These are phyloP conservation scores for Fusarium cyanostomum DNA, from an alignment of 2,329 filamentous ascomycete species.

Conservation along the genomic window DNA sequence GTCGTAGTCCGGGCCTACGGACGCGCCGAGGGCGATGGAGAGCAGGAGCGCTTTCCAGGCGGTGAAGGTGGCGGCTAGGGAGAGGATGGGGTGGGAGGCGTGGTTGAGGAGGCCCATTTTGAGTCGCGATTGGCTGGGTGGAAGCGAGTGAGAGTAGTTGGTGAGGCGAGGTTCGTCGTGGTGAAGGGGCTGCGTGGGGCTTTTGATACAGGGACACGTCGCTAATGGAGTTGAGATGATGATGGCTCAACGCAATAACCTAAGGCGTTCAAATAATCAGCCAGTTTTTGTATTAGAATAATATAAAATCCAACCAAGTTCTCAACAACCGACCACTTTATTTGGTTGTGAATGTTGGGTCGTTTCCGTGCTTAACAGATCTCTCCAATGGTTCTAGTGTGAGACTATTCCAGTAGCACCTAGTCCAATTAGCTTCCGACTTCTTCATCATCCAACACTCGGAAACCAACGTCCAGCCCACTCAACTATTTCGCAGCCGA, in stretches of 20 bases:
- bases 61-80: conserved; percentile 56
- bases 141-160: conserved; percentile 6
- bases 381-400: no score
- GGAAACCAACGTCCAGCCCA: no score
- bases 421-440: no score
- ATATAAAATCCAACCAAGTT: no score
- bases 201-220: conserved; percentile 25
- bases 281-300: no score
- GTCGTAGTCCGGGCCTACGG: conserved; percentile 74
- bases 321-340: no score
- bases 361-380: no score
- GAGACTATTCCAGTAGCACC: no score
- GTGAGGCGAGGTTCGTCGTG: conserved; percentile 12
- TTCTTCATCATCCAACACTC: no score
- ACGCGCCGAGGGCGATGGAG: conserved; percentile 62
- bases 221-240: background rate
- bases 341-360: no score
- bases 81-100: conserved; percentile 33
- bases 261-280: background rate
- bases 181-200: conserved; percentile 21
- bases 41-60: conserved; percentile 75
- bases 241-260: background rate
- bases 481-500: no score
- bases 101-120: conserved; percentile 30
- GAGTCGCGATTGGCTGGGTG: background rate